A percentile compares a stretch with the other conserved stretches of the same genome.
Conservation (phyloP, 345 rosid genomes). For the Sapria himalayana region DNA sequence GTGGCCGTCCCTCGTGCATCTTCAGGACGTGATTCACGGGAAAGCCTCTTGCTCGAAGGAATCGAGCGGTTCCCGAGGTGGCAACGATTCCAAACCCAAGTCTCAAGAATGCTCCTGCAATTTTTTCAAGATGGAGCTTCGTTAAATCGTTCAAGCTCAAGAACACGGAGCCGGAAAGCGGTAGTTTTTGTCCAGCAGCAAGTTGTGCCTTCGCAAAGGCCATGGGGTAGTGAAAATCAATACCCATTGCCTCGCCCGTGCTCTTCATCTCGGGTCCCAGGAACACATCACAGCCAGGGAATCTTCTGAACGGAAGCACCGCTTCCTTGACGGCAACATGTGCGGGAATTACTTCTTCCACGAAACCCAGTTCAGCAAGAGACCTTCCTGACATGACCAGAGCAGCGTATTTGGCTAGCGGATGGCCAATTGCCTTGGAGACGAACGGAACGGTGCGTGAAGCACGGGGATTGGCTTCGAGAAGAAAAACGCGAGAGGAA, state of each 20-base stretch:
- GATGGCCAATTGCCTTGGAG: slow-evolving; percentile 95
- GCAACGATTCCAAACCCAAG: slow-evolving; percentile 60
- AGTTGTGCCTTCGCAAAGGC: slow-evolving; percentile 93
- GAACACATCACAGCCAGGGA: slow-evolving; percentile 82
- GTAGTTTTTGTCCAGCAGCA: slow-evolving; percentile 85
- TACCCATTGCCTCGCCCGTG: slow-evolving; percentile 95
- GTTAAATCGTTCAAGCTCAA: slow-evolving; percentile 82
- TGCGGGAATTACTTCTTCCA: slow-evolving; percentile 58
- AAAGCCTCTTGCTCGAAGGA: slow-evolving; percentile 54
- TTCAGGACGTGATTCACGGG: slow-evolving; percentile 63
- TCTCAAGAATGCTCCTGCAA: slow-evolving; percentile 49
- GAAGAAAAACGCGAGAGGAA: slow-evolving; percentile 68
- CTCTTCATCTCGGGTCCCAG: slow-evolving; percentile 96
- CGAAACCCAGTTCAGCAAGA: slow-evolving; percentile 46
- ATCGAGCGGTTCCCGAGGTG: slow-evolving; percentile 85
- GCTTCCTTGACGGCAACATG: slow-evolving; percentile 92
- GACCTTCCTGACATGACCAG: slow-evolving; percentile 80
- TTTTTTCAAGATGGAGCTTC: slow-evolving; percentile 55
- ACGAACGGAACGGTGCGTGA: slow-evolving; percentile 94
- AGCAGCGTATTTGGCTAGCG: slow-evolving; percentile 81
- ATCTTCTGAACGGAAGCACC: slow-evolving; percentile 84
- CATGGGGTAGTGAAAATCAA: slow-evolving; percentile 34
- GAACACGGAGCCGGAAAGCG: slow-evolving; percentile 71
- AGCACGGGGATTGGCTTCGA: slow-evolving; percentile 96
- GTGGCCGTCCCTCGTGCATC: slow-evolving; percentile 87